Evolutionary conservation across 2,329 filamentous ascomycete genomes (phyloP), one percentile per base, ranked within the genome.

Genomic region (Cercospora sp.): DNA sequence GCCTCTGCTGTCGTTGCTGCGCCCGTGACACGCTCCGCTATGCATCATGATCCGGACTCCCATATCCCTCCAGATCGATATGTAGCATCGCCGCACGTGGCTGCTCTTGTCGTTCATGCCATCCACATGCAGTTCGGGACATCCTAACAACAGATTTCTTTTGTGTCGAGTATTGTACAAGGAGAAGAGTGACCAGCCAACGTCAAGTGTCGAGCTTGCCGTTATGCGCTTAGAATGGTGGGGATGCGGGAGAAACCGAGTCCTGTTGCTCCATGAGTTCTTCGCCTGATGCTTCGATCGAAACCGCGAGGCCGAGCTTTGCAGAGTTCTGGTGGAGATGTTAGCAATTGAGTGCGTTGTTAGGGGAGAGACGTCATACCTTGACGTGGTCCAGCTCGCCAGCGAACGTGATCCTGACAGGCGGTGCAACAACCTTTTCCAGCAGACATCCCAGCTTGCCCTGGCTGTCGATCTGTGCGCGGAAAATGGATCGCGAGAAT

Each of bases 331-430:
- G 72, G 57, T 28, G 48, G 58, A n/a, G 20, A 36, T 51, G 7
- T 28, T 61, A 23, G 36, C n/a, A 9, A 61, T 39, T 16, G 10
- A 9, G 2, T 45, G 10, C 28, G 26, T 42, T 1, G 1, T 23
- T 6, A 61, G 9, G 16, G 20, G 18, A 20, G 39, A 48, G 5
- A 26, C 20, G 42, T 85, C 92, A 80, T 87, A 97, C 95, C 85
- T 94, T 94, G 76, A 90, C 89, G 83, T 99, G 94, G 82, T 99
- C 95, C 77, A 99, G 92, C 79, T 98, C 95, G 74, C 94, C 94
- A 65, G 94, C 93, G 82, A 99, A 97, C 67, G 94, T 96, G 83
- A 99, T 89, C 80, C 90, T 91, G 67, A 99, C 93, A 30, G 94
- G 91, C 72, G 93, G 93, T 31, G 93, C 93, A 77, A 99, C 92